These are phyloP conservation scores for Coemansia sp. DNA, from an alignment of 192 early-diverging fungal species.

Conservation along the genomic window DNA sequence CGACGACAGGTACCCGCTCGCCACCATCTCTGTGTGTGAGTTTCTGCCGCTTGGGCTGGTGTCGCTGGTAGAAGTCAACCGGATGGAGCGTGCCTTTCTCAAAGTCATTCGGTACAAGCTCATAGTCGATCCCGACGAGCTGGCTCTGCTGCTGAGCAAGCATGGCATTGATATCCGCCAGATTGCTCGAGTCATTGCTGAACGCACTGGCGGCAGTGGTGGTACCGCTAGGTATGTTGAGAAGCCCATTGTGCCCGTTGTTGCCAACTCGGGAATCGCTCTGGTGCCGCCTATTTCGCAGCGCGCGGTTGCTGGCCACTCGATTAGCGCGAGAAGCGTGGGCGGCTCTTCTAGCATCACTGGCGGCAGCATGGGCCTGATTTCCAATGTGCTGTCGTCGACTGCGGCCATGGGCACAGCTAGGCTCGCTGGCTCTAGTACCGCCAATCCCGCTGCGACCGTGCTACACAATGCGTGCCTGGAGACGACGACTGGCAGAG, in stretches of 20 bases:
- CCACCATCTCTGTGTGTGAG: conserved; percentile 40
- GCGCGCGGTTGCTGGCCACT: conserved; percentile 44
- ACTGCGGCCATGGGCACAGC: conserved; percentile 8
- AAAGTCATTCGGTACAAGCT: conserved; percentile 48
- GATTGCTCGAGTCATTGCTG: conserved; percentile 32
- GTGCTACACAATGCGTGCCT: conserved; percentile 16
- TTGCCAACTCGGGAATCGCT: not conserved
- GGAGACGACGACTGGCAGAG: conserved; percentile 12
- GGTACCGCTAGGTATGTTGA: not conserved
- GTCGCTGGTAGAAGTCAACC: conserved; percentile 34
- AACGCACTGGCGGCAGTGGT: conserved; percentile 7
- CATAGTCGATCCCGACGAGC: conserved; percentile 47
- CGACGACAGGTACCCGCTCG: conserved; percentile 49
- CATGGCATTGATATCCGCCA: conserved; percentile 51
- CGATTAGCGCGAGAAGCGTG: conserved; percentile 28
- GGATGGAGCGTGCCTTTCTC: conserved; percentile 53
- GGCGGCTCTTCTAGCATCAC: conserved; percentile 1
- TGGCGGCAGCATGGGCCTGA: conserved; percentile 13
- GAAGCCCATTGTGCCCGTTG: not conserved
- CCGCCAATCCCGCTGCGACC: not conserved
- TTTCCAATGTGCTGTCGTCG: conserved; percentile 9
- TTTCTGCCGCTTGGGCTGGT: conserved; percentile 38
- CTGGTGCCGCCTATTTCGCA: conserved; percentile 15
- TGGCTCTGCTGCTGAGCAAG: conserved; percentile 38
- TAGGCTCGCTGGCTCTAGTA: not conserved